These are phyloP conservation scores for Cordyceps cicadae DNA, from an alignment of 2,329 filamentous ascomycete species.

Conservation along the genomic window DNA sequence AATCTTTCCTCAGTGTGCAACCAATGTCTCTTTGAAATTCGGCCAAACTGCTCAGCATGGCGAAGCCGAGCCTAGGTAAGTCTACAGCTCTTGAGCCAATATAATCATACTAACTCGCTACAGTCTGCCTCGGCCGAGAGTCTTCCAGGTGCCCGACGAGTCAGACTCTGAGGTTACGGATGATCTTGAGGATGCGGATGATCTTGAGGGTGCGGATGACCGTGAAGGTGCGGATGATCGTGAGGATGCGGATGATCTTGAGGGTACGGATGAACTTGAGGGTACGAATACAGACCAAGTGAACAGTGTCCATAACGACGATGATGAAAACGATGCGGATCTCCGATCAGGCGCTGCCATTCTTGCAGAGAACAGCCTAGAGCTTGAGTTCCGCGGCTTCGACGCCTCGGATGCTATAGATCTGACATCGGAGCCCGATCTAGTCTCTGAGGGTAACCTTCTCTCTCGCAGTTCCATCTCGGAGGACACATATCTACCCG, in stretches of 20 bases:
- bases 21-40: slow-evolving; percentile 26
- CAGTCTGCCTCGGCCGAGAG: slow-evolving; percentile 19
- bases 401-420: slow-evolving; percentile 7
- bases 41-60: slow-evolving; percentile 19
- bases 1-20: slow-evolving; percentile 29
- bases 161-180: slow-evolving; percentile 19
- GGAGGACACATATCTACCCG: neutral
- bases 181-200: neutral
- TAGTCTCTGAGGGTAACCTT: neutral
- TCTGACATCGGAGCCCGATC: slow-evolving; percentile 7
- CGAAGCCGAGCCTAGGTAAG: neutral
- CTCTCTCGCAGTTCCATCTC: neutral
- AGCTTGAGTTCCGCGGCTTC: neutral
- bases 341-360: neutral
- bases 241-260: neutral
- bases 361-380: neutral
- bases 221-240: too few species aligned
- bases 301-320: slow-evolving; percentile 16
- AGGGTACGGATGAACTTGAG: neutral
- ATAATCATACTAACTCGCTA: slow-evolving; percentile 15
- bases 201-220: too few species aligned
- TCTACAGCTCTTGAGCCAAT: too few species aligned
- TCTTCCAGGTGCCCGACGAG: slow-evolving; percentile 37
- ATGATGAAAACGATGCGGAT: slow-evolving; percentile 7
- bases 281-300: neutral